Evolutionary conservation across 768 basidiomycete species (phyloP), one percentile per base, ranked within the genome.

Genomic region (Ramaria sp.): DNA sequence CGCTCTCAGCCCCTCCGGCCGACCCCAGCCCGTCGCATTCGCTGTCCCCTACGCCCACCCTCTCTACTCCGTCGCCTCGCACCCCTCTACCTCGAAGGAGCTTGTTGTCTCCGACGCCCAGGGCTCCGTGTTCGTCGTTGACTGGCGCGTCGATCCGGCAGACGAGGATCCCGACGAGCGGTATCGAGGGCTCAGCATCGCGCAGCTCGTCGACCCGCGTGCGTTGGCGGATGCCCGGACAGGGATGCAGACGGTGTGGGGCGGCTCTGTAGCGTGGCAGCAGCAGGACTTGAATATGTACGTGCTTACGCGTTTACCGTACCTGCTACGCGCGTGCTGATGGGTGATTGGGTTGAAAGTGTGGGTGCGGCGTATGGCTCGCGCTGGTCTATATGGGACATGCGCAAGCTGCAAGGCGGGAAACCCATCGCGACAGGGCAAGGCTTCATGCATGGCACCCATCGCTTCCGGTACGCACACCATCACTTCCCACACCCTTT

Each of bases 361-460:
- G 76, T 91, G 46, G 90, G 90, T 41, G 84, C 83, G 31, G 79
- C 80, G 20, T 89, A 82, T 65, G 85, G 86, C 9, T 72, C 80
- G n/a, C 75, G 73, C 52, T 89, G 87, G 65, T 77, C 81, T 15
- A 66, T 91, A 19, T 91, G 90, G 90, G 84, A 91, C 65, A 74
- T 87, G 53, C 76, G 80, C 12, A 79, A 78, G 62, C 70, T 89
- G 37, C 76, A 79, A 45, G 89, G 89, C 33, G 89, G 90, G 7
- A 82, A 86, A 60, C 89, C 89, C 1, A 70, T 72, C 60, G 70
- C 77, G n/a, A 75, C 76, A 4, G 84, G 84, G 1, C 70, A 71
- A 54, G 82, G 77, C 63, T 86, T 86, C 59, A 72, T 79, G 31
- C 83, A 87, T 59, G 86, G 86, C 5, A 80, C 81, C 0, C 73